A percentile compares a stretch with the other conserved stretches of the same genome.
phyloP scores from a whole-genome alignment of 495 filamentous ascomycete genomes.

The Clavariopsis aquatica region DNA sequence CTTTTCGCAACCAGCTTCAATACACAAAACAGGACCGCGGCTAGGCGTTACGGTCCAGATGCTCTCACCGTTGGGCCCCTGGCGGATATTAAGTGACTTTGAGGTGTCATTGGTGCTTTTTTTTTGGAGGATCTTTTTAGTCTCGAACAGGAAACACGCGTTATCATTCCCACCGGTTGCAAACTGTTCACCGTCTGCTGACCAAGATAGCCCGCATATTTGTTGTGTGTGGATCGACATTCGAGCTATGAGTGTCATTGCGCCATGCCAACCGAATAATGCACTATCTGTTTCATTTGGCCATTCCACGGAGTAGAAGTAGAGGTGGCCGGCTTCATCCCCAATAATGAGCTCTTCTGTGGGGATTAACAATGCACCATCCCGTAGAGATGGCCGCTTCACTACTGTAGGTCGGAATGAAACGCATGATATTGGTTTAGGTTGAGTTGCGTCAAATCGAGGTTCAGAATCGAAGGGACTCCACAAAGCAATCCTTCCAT shows the following conservation, averaged over 20 bases:
- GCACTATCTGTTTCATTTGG: conserved; percentile 51
- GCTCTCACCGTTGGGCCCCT: conserved; percentile 29
- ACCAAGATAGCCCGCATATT: conserved; percentile 91
- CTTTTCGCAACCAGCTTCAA: conserved; percentile 59
- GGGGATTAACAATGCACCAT: conserved; percentile 44
- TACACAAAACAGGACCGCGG: conserved; percentile 34
- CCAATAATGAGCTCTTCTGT: conserved; percentile 86
- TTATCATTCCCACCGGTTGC: conserved; percentile 95
- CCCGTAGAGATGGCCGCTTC: conserved; percentile 43
- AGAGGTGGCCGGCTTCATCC: conserved; percentile 81
- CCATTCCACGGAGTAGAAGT: conserved; percentile 92
- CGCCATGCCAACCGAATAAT: conserved; percentile 68
- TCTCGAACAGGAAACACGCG: conserved; percentile 76
- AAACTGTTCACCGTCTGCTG: conserved; percentile 70
- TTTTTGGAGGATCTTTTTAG: conserved; percentile 57
- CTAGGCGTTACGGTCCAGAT: conserved; percentile 30
- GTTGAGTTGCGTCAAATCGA: conserved; percentile 74
- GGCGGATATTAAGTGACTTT: conserved; percentile 32
- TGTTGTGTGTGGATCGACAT: conserved; percentile 84
- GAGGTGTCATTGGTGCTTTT: conserved; percentile 19
- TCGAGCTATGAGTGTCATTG: conserved; percentile 73
- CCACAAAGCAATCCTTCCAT: conserved; percentile 65
- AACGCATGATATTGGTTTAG: conserved; percentile 71
- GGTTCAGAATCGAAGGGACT: conserved; percentile 59
- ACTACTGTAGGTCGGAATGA: conserved; percentile 60